Base-by-base conservation (phyloP, 176 grass and related monocot species). In the Elaeis guineensis region DNA sequence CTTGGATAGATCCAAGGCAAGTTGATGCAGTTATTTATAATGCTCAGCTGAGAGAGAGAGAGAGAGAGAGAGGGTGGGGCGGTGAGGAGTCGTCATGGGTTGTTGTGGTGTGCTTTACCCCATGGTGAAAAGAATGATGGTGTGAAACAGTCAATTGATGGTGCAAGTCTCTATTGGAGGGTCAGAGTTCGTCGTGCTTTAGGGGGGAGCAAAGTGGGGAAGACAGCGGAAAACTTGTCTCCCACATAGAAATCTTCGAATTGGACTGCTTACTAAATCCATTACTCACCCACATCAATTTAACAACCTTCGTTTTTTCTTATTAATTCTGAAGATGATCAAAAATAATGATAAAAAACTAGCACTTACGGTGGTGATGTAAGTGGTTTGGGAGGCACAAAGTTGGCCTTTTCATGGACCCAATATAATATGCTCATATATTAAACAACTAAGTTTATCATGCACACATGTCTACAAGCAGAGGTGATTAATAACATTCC, bases 1-100 rank as follows among this genome's bases (percentile, higher is more conserved):
- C 16, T 54, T 75, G 63, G 86, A 75, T 82, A 77, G 78, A 69
- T 55, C 64, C 22, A 11, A 54, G 64, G 73, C 59, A 80, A 75
- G 71, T 65, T 69, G 64, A 58, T 16, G 71, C 19, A 57, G 73
- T 76, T 86, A 89, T 90, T 95, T 95, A 95, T 95, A 95, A 64
- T 72, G 49, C 59, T 29, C 17, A 53, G 23, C 20, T 19, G 50
- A 15, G 50, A 49, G 4, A n/a, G n/a, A n/a, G 17, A 25, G 2
- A 32, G 55, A 32, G 49, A 56, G 54, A 60, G 58, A 75, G 21
- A 65, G 49, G 25, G n/a, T 0, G 16, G 16, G 22, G 9, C 1
- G 9, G 35, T 6, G 22, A 16, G 11, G 57, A 17, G 23, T 15
- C 1, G 14, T 59, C 9, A 6, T 59, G 23, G 57, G 8, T 44